Percentiles rank a stretch among this genome's conserved stretches.
Conservation (phyloP, 306 rosid genomes). For the Herpetospermum pedunculosum region DNA sequence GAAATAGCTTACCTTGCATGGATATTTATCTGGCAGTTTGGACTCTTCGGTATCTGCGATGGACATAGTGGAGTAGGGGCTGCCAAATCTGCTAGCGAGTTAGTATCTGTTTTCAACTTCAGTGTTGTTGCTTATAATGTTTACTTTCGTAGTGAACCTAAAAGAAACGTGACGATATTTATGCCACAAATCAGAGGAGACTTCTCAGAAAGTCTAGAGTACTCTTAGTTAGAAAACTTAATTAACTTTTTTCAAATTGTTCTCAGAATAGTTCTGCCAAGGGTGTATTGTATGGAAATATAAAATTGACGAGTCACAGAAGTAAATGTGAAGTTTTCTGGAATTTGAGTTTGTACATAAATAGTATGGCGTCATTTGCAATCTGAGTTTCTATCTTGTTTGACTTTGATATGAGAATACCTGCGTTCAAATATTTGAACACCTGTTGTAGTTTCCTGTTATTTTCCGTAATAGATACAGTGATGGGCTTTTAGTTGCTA, state of each 20-base stretch:
- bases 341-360: not conserved
- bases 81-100: conserved; percentile 92
- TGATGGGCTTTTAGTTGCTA: not conserved
- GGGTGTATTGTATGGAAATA: not conserved
- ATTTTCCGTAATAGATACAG: not conserved
- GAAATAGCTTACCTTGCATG: conserved; percentile 20
- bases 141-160: not conserved
- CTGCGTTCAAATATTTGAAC: not conserved
- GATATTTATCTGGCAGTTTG: conserved; percentile 60
- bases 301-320: not conserved
- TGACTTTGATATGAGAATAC: not conserved
- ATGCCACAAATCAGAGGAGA: not conserved
- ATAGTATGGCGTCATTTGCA: not conserved
- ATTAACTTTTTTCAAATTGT: not conserved
- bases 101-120: conserved; percentile 30
- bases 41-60: conserved; percentile 81
- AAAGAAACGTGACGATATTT: not conserved
- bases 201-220: not conserved
- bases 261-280: not conserved
- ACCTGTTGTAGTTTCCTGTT: not conserved
- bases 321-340: not conserved
- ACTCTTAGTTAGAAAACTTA: not conserved
- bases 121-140: conserved; percentile 1
- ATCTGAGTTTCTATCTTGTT: not conserved
- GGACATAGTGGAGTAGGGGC: conserved; percentile 95